Percentiles rank a stretch among this genome's conserved stretches.
These are phyloP conservation scores for Iris macrosiphon DNA, from an alignment of 106 monocot species.

Conservation along the genomic window DNA sequence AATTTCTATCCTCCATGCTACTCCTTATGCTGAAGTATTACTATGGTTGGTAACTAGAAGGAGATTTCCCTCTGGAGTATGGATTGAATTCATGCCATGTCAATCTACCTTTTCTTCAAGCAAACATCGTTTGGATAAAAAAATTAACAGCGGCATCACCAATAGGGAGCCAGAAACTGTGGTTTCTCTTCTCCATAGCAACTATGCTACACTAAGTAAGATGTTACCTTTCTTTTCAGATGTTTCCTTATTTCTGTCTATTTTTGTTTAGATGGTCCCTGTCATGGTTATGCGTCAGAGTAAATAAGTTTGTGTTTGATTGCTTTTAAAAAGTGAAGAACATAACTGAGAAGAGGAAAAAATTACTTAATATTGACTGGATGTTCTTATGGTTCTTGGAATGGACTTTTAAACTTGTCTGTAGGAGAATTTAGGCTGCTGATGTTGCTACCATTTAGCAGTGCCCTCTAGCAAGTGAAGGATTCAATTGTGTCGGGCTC, in stretches of 20 bases:
- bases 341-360: too few relatives aligned
- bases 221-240: background rate
- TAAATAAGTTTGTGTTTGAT: background rate
- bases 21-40: slow-evolving; percentile 67
- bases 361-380: too few relatives aligned
- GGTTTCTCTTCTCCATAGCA: slow-evolving; percentile 55
- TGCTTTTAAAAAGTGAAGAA: too few relatives aligned
- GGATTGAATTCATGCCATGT: slow-evolving; percentile 37
- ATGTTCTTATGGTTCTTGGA: too few relatives aligned
- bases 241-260: background rate
- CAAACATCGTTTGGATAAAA: slow-evolving; percentile 4
- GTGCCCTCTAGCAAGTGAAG: too few relatives aligned
- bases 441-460: too few relatives aligned
- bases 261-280: background rate
- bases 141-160: background rate
- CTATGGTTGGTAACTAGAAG: slow-evolving; percentile 47
- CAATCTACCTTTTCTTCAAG: background rate
- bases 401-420: too few relatives aligned
- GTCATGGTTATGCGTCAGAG: background rate
- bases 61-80: slow-evolving; percentile 84
- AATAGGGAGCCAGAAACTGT: slow-evolving; percentile 8
- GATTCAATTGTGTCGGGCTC: too few relatives aligned
- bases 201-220: slow-evolving; percentile 75
- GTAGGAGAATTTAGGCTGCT: too few relatives aligned
- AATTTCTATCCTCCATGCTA: slow-evolving; percentile 58